These are phyloP conservation scores for Coniophora puteana DNA, from an alignment of 1,284 basidiomycete genomes.

Conservation along the genomic window DNA sequence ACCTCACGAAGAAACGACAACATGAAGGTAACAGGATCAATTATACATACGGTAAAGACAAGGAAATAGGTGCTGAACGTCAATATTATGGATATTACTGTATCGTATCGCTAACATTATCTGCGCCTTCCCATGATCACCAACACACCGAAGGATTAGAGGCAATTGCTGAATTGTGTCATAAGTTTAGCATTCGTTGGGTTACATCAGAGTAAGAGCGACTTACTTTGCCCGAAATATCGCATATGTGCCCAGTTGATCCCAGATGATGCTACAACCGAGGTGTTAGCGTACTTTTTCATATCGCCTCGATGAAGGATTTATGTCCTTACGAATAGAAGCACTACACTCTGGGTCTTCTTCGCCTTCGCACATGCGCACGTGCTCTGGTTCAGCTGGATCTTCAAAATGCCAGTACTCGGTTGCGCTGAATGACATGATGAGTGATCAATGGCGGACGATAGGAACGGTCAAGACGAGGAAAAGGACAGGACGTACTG, in stretches of 20 bases:
- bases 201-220: not conserved
- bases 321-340: constrained; percentile 32
- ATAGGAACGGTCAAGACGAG: constrained; percentile 2
- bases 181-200: constrained; percentile 3
- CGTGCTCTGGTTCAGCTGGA: constrained; percentile 29
- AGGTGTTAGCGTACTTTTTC: not conserved
- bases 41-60: no score
- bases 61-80: no score
- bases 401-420: constrained; percentile 45
- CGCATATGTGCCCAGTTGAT: constrained; percentile 37
- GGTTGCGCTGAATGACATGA: constrained; percentile 26
- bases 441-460: no score
- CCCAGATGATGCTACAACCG: constrained; percentile 33
- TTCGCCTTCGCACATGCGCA: constrained; percentile 32
- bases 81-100: no score
- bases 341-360: constrained; percentile 40
- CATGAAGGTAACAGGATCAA: no score
- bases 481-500: constrained; percentile 29
- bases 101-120: no score
- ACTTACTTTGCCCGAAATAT: constrained; percentile 41
- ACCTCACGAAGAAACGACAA: no score
- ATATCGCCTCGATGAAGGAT: not conserved
- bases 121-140: no score
- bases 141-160: constrained; percentile 29
- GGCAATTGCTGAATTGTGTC: constrained; percentile 20